Conservation (phyloP, 192 early-diverging fungal genomes). For the Linnemannia hyalina region DNA sequence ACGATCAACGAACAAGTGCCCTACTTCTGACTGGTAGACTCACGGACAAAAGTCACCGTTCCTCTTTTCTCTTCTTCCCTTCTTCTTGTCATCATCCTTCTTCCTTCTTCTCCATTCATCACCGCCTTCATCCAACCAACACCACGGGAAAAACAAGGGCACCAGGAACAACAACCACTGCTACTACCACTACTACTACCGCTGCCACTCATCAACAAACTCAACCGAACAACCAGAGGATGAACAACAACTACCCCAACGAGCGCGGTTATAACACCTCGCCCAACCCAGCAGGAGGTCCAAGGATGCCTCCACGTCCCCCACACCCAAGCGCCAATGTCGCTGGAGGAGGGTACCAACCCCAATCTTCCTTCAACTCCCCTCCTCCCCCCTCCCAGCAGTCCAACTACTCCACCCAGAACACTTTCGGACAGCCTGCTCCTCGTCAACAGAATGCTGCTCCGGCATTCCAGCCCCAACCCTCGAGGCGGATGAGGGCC, state of each 20-base stretch:
- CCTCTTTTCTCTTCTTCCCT: too few species aligned
- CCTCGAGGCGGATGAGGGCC: slow-evolving; percentile 44
- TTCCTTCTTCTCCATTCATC: too few species aligned
- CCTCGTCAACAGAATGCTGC: slow-evolving; percentile 18
- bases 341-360: slow-evolving; percentile 22
- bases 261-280: slow-evolving; percentile 37
- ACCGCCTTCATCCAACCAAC: too few species aligned
- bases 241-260: slow-evolving; percentile 48
- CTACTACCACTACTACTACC: too few species aligned
- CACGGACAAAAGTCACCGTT: too few species aligned
- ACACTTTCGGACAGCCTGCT: slow-evolving; percentile 37
- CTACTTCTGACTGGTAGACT: too few species aligned
- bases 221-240: not conserved
- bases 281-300: slow-evolving; percentile 13
- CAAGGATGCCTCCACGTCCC: slow-evolving; percentile 32
- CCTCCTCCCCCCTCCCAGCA: slow-evolving; percentile 4
- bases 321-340: not conserved
- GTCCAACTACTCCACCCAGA: slow-evolving; percentile 14
- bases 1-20: too few species aligned
- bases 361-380: slow-evolving; percentile 14
- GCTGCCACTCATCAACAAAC: not conserved
- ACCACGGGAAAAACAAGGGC: too few species aligned
- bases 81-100: too few species aligned
- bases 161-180: not conserved
- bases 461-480: slow-evolving; percentile 50